phyloP scores from a whole-genome alignment of 352 stramenopile genomes.

The Phytophthora fragariae region DNA sequence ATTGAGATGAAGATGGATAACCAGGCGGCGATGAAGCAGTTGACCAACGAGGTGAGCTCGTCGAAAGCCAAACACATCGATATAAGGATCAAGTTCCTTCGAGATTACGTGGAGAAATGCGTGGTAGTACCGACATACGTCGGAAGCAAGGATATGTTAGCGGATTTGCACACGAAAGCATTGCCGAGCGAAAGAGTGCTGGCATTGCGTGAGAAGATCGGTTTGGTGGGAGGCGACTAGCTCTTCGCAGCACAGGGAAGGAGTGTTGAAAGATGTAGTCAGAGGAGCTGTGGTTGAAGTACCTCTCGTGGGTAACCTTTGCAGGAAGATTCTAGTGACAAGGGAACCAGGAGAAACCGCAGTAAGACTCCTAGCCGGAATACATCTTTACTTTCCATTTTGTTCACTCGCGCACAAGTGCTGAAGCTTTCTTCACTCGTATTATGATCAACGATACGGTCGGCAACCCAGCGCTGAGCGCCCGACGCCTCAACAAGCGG shows the following conservation, averaged over 20 bases:
- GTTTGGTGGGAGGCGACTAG: background rate
- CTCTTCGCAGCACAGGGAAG: background rate
- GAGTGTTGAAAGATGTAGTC: background rate
- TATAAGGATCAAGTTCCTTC: conserved; percentile 19
- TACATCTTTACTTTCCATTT: background rate
- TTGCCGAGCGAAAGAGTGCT: background rate
- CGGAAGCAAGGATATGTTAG: conserved; percentile 7
- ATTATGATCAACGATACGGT: too few species aligned
- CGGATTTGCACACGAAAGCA: conserved; percentile 25
- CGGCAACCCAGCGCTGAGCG: too few species aligned
- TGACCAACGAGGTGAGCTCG: conserved; percentile 15
- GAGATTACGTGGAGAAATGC: conserved; percentile 1
- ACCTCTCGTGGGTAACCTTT: background rate
- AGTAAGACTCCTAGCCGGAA: background rate
- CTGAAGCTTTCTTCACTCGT: background rate
- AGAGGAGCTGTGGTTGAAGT: background rate
- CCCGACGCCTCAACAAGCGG: too few species aligned
- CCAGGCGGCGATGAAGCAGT: too few species aligned
- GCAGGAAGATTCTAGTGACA: background rate
- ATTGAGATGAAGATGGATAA: conserved; percentile 19
- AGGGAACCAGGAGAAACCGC: background rate
- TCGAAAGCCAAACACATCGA: conserved; percentile 23
- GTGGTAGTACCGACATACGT: background rate
- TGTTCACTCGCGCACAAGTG: background rate
- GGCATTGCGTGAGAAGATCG: background rate